Conservation (phyloP, 2,329 filamentous ascomycete genomes). For the Fusarium decemcellulare region DNA sequence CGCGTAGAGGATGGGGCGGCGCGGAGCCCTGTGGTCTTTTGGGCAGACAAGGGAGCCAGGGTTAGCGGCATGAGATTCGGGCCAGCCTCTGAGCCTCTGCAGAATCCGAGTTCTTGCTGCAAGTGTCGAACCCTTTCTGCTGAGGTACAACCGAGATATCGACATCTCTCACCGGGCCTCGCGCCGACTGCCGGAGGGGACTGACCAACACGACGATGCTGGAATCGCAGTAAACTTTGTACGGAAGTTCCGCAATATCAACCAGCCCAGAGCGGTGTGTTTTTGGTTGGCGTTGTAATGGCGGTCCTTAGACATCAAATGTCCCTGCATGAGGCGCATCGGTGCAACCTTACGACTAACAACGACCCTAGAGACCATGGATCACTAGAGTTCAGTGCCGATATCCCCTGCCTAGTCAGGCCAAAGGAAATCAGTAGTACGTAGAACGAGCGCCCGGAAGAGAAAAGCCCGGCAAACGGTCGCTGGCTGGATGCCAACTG, state of each 20-base stretch:
- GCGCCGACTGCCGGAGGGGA: slow-evolving; percentile 24
- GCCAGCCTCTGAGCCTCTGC: slow-evolving; percentile 32
- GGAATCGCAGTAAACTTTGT: slow-evolving; percentile 26
- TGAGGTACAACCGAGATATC: slow-evolving; percentile 24
- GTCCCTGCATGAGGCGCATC: slow-evolving; percentile 38
- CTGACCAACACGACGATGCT: slow-evolving; percentile 26
- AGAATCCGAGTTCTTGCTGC: slow-evolving; percentile 27
- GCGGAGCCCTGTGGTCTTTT: slow-evolving; percentile 30
- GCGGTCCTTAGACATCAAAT: slow-evolving; percentile 12
- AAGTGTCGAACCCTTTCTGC: slow-evolving; percentile 37
- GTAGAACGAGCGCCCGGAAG: slow-evolving; percentile 6
- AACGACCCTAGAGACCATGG: slow-evolving; percentile 13
- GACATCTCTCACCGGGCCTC: slow-evolving; percentile 16
- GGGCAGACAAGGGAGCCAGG: slow-evolving; percentile 27
- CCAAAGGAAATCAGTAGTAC: slow-evolving; percentile 8
- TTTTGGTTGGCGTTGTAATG: slow-evolving; percentile 11
- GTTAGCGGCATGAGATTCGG: slow-evolving; percentile 22
- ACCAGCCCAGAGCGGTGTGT: slow-evolving; percentile 32
- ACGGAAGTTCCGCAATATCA: slow-evolving; percentile 11
- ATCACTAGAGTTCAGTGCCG: slow-evolving; percentile 9
- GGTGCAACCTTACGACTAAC: slow-evolving; percentile 26
- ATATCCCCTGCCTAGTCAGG: slow-evolving; percentile 10
- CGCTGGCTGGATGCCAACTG: slow-evolving; percentile 15
- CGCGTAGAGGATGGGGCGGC: slow-evolving; percentile 24
- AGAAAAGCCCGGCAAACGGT: slow-evolving; percentile 17